phyloP scores from a whole-genome alignment of 345 rosid genomes.

The Aquilaria sinensis region DNA sequence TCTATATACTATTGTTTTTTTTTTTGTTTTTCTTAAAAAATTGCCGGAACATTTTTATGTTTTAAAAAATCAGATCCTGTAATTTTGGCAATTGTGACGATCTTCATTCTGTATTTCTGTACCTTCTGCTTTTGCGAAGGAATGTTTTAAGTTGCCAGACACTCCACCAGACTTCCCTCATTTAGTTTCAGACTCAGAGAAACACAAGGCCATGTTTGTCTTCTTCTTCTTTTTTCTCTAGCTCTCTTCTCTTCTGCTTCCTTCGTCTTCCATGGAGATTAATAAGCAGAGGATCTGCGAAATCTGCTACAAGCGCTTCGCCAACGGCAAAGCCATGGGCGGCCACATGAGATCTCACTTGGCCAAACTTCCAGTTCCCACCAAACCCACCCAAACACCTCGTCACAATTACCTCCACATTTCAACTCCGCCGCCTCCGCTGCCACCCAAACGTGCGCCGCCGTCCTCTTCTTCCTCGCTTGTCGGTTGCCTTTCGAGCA shows the following conservation, averaged over 20 bases:
- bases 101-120: neutral
- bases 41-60: too few relatives aligned
- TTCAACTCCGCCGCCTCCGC: neutral
- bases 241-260: neutral
- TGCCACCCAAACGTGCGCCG: slow-evolving; percentile 1
- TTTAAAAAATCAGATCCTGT: neutral
- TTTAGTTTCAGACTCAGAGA: neutral
- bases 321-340: slow-evolving; percentile 67
- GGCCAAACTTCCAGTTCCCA: slow-evolving; percentile 36
- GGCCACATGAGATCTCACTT: slow-evolving; percentile 68
- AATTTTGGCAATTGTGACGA: slow-evolving; percentile 6
- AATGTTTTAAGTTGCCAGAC: slow-evolving; percentile 11
- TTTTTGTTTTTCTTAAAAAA: too few relatives aligned
- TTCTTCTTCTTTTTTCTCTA: slow-evolving; percentile 17
- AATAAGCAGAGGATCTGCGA: slow-evolving; percentile 26
- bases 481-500: too few relatives aligned
- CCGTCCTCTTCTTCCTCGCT: slow-evolving; percentile 17
- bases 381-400: slow-evolving; percentile 13
- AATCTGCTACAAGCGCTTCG: slow-evolving; percentile 48
- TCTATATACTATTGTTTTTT: too few relatives aligned
- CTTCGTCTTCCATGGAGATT: slow-evolving; percentile 19
- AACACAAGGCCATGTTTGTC: neutral
- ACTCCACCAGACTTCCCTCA: neutral
- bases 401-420: too few relatives aligned
- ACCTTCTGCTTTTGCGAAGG: slow-evolving; percentile 11